Evolutionary conservation across 75 land plant genomes (phyloP).

Genomic region (Ceratopteris richardii): DNA sequence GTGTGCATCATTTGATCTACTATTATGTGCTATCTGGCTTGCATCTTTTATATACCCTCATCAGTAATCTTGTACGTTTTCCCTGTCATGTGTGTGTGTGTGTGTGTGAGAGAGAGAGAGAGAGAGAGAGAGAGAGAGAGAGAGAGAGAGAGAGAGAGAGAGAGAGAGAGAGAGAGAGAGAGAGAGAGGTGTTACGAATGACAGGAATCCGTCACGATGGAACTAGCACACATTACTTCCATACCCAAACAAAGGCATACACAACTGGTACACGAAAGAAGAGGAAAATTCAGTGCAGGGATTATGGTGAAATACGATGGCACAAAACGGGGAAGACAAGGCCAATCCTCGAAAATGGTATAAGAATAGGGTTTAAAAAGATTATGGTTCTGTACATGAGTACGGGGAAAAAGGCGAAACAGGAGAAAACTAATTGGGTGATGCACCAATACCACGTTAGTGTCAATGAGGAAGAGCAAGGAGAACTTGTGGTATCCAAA

Average conservation of each 20-base stretch:
- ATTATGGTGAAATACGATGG: conserved; percentile 80
- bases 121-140: too few species aligned
- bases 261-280: conserved; percentile 80
- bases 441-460: conserved; percentile 96
- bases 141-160: too few species aligned
- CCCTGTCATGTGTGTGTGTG: too few species aligned
- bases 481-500: conserved; percentile 88
- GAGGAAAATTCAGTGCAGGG: conserved; percentile 62
- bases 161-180: too few species aligned
- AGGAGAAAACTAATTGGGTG: conserved; percentile 92
- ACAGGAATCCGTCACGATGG: conserved; percentile 88
- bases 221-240: conserved; percentile 75
- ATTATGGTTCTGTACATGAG: conserved; percentile 84
- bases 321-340: conserved; percentile 96
- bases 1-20: too few species aligned
- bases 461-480: conserved; percentile 79
- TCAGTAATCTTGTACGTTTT: too few species aligned
- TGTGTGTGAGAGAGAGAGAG: too few species aligned
- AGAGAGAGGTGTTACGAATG: too few species aligned
- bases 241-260: conserved; percentile 82
- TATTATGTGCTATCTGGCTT: too few species aligned
- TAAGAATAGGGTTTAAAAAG: conserved; percentile 67
- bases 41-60: too few species aligned
- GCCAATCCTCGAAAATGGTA: conserved; percentile 56
- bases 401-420: conserved; percentile 52